Evolutionary conservation across 2,329 filamentous ascomycete genomes (phyloP), one percentile per base, ranked within the genome.

Genomic region (Trichoderma brevicompactum): DNA sequence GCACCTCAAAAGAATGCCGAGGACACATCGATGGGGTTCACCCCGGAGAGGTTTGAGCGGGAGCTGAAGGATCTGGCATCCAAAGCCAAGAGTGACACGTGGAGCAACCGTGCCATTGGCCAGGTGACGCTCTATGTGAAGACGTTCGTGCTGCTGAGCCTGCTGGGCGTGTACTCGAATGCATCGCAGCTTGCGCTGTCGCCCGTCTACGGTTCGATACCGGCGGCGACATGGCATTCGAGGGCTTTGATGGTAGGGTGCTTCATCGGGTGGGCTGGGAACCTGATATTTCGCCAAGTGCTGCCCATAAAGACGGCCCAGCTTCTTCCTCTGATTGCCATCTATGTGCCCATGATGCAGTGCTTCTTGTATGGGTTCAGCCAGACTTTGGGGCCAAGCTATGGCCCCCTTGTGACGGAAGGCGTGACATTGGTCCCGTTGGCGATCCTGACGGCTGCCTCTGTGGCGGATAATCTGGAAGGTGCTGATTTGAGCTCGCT

Each of bases 181-280:
- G 85, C 90, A 65, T 94, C 91, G 0, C 87, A 92, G 74, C 82
- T 93, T 68, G 89, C 86, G 44, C 82, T 98, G 40, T 91, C 92
- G 19, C 95, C 95, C 2, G 90, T 96, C 10, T 98, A 96, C 77
- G 95, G 95, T 60, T 88, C 89, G 15, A 91, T 96, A 43, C 91
- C 94, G 1, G 83, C 92, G 0, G 84, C 86, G 1, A 81, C 89
- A 69, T 90, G 89, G 76, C 94, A 97, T 75, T 79, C 83, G 59
- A 85, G 85, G 73, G 83, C 88, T 67, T 80, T 92, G 68, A 87
- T 87, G 70, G 79, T 85, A 3, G 88, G 87, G 34, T 87, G 88
- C 67, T 89, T 93, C 68, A 76, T 88, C 15, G 92, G 92, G 40
- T 92, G 92, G 85, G 84, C 91, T 8, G 82, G 84, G 32, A 91